phyloP scores from a whole-genome alignment of 306 rosid genomes.

The Lagenaria siceraria region DNA sequence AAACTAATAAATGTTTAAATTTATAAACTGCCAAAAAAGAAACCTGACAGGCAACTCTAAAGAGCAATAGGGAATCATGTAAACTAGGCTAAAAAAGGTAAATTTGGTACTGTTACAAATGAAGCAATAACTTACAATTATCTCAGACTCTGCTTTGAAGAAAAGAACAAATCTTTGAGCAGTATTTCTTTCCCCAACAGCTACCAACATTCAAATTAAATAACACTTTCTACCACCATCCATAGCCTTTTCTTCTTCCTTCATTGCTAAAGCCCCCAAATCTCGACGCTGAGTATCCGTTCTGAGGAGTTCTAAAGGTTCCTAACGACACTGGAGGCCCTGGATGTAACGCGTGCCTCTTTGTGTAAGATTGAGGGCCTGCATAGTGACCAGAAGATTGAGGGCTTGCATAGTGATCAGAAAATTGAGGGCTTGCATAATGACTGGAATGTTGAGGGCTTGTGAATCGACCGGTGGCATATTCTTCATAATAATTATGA shows the following conservation, averaged over 20 bases:
- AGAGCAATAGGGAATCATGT: not conserved
- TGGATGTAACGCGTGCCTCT: not conserved
- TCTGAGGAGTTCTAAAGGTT: slow-evolving; percentile 16
- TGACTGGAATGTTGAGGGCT: slow-evolving; percentile 2
- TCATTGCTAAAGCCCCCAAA: slow-evolving; percentile 30
- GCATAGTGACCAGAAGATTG: slow-evolving; percentile 5
- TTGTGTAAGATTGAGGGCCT: slow-evolving; percentile 2
- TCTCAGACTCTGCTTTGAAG: not conserved
- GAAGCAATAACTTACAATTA: not conserved
- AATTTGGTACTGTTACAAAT: not conserved
- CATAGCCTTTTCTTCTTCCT: slow-evolving; percentile 29
- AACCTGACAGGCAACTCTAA: not conserved
- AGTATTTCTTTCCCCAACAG: not conserved
- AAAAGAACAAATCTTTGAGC: not conserved
- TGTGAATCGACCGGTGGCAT: not conserved
- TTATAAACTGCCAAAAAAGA: not conserved
- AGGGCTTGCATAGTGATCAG: slow-evolving; percentile 15
- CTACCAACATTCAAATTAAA: slow-evolving; percentile 7
- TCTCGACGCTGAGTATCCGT: slow-evolving; percentile 39
- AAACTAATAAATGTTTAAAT: not conserved
- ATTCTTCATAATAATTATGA: slow-evolving; percentile 5
- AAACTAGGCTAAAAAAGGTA: not conserved
- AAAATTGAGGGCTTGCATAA: slow-evolving; percentile 20
- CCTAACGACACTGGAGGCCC: slow-evolving; percentile 30
- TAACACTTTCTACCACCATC: slow-evolving; percentile 33